Evolutionary conservation across 2,329 filamentous ascomycete species (phyloP), one percentile per base, ranked within the genome.

Genomic region (Neocatenulostroma microsporum): DNA sequence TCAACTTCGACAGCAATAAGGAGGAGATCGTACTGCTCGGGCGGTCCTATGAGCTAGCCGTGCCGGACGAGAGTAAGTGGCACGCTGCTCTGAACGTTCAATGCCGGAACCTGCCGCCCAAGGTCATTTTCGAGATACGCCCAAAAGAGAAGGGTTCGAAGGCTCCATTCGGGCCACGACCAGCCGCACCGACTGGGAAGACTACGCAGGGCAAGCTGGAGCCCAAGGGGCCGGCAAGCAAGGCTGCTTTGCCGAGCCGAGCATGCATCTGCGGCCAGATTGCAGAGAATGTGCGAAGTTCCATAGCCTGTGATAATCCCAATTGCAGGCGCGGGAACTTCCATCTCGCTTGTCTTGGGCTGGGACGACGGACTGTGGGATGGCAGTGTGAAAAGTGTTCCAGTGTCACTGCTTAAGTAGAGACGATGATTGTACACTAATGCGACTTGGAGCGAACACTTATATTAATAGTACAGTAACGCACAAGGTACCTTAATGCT

Each of bases 311-410:
- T 26, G 38, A 40, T 2, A 46, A 51, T 30, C 28, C n/a, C 46
- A 49, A 37, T 13, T 53, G 49, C 41, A 25, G 28, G 6, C 40
- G 37, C 8, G 27, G 36, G 6, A 37, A 41, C 17, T 54, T 48
- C 28, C 51, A 54, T 29, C 38, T 52, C 26, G 14, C 20, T 13
- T 54, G 51, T 28, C 44, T 53, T 3, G 47, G 49, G 3, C 31
- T 52, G 11, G 23, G 21, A 9, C 30, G 25, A 10, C 35, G 41
- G 17, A 21, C 23, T 21, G 26, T 25, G 11, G 37, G 36, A 5
- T 53, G 50, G 50, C 37, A 29, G n/a, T 53, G 50, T 29, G 35
- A 20, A 9, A 39, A 46, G n/a, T 53, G 49, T 34, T n/a, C n/a
- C n/a, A n/a, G n/a, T n/a, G n/a, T n/a, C n/a, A n/a, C n/a, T n/a